Conservation (phyloP, 139 green algal species). For the Coelastrella sp. region DNA sequence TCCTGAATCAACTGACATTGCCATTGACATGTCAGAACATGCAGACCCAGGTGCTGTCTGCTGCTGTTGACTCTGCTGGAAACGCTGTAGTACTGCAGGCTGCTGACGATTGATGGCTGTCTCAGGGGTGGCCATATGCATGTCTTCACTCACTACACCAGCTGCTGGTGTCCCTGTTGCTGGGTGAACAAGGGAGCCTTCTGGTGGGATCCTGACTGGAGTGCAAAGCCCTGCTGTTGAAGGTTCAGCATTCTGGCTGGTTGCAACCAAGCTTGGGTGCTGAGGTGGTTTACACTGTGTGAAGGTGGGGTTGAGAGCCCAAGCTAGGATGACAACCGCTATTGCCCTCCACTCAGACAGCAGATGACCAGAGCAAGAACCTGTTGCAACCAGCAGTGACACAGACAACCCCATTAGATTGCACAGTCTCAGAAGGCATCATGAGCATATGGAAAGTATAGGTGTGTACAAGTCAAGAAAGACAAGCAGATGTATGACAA, state of each 20-base stretch:
- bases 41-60: background rate
- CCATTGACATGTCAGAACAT: slow-evolving; percentile 5
- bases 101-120: background rate
- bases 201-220: background rate
- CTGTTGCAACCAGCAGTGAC: slow-evolving; percentile 43
- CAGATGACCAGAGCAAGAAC: slow-evolving; percentile 28
- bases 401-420: no score
- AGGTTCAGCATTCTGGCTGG: background rate
- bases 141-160: slow-evolving; percentile 19
- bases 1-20: slow-evolving; percentile 18
- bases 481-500: no score
- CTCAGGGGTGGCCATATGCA: slow-evolving; percentile 42
- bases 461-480: no score
- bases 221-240: background rate
- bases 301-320: slow-evolving; percentile 49
- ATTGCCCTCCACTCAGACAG: slow-evolving; percentile 51
- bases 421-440: no score
- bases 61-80: background rate
- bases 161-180: background rate
- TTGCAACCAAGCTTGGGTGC: background rate
- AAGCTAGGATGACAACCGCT: slow-evolving; percentile 50
- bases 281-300: no score
- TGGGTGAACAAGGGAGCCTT: background rate
- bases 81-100: background rate
- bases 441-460: no score